Conservation (phyloP, 306 rosid genomes). For the Trifolium repens region DNA sequence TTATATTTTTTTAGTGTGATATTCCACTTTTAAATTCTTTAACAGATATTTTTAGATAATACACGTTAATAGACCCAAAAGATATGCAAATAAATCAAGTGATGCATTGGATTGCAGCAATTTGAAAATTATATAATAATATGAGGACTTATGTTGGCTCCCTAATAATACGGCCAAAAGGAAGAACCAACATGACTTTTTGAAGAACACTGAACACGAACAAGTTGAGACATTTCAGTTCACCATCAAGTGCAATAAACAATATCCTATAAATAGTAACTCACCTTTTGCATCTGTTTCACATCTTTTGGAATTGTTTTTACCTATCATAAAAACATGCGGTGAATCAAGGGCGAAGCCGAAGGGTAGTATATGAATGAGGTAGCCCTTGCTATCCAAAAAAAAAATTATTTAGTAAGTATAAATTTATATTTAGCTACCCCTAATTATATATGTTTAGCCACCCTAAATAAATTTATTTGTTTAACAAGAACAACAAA, state of each 20-base stretch:
- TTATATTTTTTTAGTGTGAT: too few species aligned
- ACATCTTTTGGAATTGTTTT: not conserved
- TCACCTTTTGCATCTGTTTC: slow-evolving; percentile 14
- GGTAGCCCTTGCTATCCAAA: too few species aligned
- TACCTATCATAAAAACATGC: not conserved
- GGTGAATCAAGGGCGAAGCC: too few species aligned
- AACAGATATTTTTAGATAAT: too few species aligned
- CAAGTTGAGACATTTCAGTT: slow-evolving; percentile 39
- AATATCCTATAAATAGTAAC: slow-evolving; percentile 23
- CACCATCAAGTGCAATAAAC: slow-evolving; percentile 36
- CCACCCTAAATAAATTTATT: too few species aligned
- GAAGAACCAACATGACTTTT: slow-evolving; percentile 35
- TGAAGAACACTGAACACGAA: slow-evolving; percentile 38
- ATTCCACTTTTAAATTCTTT: too few species aligned
- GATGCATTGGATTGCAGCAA: not conserved
- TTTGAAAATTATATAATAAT: not conserved
- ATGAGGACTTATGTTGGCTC: slow-evolving; percentile 9
- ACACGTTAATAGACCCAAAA: too few species aligned
- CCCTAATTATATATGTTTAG: too few species aligned
- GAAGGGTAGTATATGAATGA: too few species aligned
- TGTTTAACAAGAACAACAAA: too few species aligned
- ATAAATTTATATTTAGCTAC: too few species aligned
- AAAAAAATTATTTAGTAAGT: too few species aligned
- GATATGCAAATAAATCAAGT: not conserved
- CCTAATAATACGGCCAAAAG: slow-evolving; percentile 30